These are phyloP conservation scores for Phytophthora idaei DNA, from an alignment of 352 stramenopile genomes.

Conservation along the genomic window DNA sequence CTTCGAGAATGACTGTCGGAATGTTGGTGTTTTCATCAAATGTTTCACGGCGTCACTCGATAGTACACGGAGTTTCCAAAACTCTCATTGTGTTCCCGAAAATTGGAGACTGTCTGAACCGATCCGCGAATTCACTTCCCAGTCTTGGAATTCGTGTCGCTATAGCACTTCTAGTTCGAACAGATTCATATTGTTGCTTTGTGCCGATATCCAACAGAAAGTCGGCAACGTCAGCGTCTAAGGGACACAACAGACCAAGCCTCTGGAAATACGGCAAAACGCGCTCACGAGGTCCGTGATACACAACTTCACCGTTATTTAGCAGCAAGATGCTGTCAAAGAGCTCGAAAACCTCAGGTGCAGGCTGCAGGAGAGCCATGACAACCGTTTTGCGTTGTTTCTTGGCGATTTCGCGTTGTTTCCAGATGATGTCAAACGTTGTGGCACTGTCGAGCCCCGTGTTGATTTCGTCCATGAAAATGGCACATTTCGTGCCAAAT, in stretches of 20 bases:
- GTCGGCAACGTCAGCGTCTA: conserved; percentile 31
- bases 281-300: conserved; percentile 33
- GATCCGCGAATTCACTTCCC: conserved; percentile 4
- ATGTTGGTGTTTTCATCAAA: conserved; percentile 2
- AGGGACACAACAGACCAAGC: conserved; percentile 33
- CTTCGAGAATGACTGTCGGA: conserved; percentile 1
- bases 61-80: not conserved
- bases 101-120: conserved; percentile 3
- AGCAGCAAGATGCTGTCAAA: conserved; percentile 65
- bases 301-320: conserved; percentile 83
- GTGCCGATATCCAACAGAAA: conserved; percentile 42
- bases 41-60: conserved; percentile 3
- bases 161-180: not conserved
- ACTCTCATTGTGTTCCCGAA: not conserved
- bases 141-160: not conserved
- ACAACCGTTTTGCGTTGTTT: conserved; percentile 36
- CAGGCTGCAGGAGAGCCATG: conserved; percentile 78
- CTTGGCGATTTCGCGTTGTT: conserved; percentile 40
- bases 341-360: conserved; percentile 87
- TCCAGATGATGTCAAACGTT: conserved; percentile 43
- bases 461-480: conserved; percentile 11
- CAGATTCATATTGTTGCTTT: conserved; percentile 16
- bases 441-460: conserved; percentile 14
- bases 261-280: conserved; percentile 35
- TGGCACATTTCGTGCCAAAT: not conserved